Percentiles rank a stretch among this genome's conserved stretches.
phyloP scores from a whole-genome alignment of 2,329 filamentous ascomycete species.

The Teratosphaeria epicoccoides region DNA sequence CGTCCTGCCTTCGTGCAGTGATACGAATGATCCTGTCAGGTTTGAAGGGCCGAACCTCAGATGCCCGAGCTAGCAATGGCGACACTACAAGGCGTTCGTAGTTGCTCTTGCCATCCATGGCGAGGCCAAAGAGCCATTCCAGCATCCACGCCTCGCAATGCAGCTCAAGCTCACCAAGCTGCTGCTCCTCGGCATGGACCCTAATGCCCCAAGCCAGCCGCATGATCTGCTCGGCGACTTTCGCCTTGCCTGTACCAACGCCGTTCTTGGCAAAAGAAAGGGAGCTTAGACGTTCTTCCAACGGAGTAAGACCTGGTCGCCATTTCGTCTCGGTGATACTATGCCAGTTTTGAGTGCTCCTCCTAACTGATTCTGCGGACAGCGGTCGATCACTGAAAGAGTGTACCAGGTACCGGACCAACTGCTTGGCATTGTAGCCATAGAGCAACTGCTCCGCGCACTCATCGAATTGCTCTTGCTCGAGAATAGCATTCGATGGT shows the following conservation, averaged over 20 bases:
- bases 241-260: slow-evolving; percentile 5
- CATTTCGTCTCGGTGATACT: slow-evolving; percentile 8
- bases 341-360: not conserved
- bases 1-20: slow-evolving; percentile 20
- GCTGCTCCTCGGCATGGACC: slow-evolving; percentile 14
- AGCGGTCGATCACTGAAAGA: not conserved
- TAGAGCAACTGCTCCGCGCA: slow-evolving; percentile 12
- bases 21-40: slow-evolving; percentile 19
- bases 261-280: slow-evolving; percentile 6
- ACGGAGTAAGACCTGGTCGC: slow-evolving; percentile 15
- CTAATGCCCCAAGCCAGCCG: slow-evolving; percentile 19
- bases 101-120: slow-evolving; percentile 5
- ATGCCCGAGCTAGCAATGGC: slow-evolving; percentile 11
- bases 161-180: slow-evolving; percentile 21
- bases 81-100: slow-evolving; percentile 14
- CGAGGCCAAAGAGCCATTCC: slow-evolving; percentile 17
- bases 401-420: slow-evolving; percentile 13
- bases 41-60: slow-evolving; percentile 12
- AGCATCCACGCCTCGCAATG: slow-evolving; percentile 19
- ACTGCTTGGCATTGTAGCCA: slow-evolving; percentile 17
- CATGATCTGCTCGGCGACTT: slow-evolving; percentile 18
- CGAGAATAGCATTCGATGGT: slow-evolving; percentile 14
- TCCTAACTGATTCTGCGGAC: not conserved
- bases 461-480: slow-evolving; percentile 11
- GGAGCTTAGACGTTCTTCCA: slow-evolving; percentile 10